Base-by-base conservation (phyloP, 768 basidiomycete genomes). In the Mycena amicta region DNA sequence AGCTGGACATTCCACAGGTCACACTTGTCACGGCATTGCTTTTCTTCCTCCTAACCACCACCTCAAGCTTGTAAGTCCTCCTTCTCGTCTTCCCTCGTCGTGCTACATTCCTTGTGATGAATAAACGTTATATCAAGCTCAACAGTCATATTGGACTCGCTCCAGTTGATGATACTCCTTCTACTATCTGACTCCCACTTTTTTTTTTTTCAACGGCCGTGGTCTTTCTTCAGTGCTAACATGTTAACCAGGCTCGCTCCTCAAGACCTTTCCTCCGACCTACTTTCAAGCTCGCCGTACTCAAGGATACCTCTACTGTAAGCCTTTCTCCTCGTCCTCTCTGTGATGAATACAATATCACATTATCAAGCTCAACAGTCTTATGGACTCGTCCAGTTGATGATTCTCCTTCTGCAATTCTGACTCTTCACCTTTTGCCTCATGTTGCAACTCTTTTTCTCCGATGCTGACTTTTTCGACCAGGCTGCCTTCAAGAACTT, bases 351-450 rank as follows among this genome's bases (percentile, higher is more conserved):
- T 61, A 77, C 66, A 71, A 75, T 70, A 67, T 79, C 82, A 83
- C 78, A 84, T 78, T 73, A 76, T 81, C 81, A 84, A 84, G 80
- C 82, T 84, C 80, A 84, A 83, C 82, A 84, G 81, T 83, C 83
- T 76, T 74, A 83, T 76, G 75, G 76, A 72, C 69, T 58, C 55
- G 68, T 67, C 74, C 74, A 75, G 59, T 60, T 83, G 82, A 77
- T 80, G 81, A 83, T 66, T 63, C 60, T 65, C 77, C 77, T 83
- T 84, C 83, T 84, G 82, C 82, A 83, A 84, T 83, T 68, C 82
- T 83, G 82, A 83, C 41, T 51, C 52, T 57, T 66, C 56, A 55
- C 26, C 53, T 46, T 27, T 40, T 46, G 47, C 37, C 22, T 45
- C 53, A n/a, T n/a, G n/a, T n/a, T n/a, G n/a, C n/a, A n/a, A n/a